phyloP scores from a whole-genome alignment of 495 filamentous ascomycete species.

The Aspergillus biplanus region DNA sequence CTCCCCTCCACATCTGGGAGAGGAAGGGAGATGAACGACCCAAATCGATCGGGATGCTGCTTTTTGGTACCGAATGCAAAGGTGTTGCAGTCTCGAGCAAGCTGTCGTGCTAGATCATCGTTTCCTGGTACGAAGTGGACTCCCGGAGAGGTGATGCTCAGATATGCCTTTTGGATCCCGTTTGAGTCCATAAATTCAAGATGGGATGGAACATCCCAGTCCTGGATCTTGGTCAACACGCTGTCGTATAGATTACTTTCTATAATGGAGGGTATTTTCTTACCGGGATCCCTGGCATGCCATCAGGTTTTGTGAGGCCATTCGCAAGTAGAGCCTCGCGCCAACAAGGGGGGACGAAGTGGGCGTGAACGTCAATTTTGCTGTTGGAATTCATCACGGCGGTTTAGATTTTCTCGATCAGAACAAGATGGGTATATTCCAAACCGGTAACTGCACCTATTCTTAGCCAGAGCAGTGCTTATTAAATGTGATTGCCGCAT shows the following conservation, averaged over 20 bases:
- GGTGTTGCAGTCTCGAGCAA: neutral
- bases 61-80: neutral
- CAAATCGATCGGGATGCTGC: neutral
- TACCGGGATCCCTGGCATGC: neutral
- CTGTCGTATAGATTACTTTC: neutral
- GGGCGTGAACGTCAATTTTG: neutral
- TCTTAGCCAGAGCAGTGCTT: too few relatives aligned
- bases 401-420: too few relatives aligned
- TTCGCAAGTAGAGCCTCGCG: neutral
- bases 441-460: too few relatives aligned
- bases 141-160: neutral
- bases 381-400: neutral
- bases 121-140: neutral
- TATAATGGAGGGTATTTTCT: neutral
- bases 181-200: neutral
- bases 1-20: neutral
- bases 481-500: too few relatives aligned
- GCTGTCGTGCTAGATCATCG: neutral
- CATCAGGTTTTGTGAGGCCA: neutral
- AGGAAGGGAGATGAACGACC: neutral
- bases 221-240: neutral
- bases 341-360: neutral
- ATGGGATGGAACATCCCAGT: neutral
- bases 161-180: neutral
- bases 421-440: too few relatives aligned